Evolutionary conservation across 768 basidiomycete genomes (phyloP), one percentile per base, ranked within the genome.

Genomic region (Mycena polygramma): DNA sequence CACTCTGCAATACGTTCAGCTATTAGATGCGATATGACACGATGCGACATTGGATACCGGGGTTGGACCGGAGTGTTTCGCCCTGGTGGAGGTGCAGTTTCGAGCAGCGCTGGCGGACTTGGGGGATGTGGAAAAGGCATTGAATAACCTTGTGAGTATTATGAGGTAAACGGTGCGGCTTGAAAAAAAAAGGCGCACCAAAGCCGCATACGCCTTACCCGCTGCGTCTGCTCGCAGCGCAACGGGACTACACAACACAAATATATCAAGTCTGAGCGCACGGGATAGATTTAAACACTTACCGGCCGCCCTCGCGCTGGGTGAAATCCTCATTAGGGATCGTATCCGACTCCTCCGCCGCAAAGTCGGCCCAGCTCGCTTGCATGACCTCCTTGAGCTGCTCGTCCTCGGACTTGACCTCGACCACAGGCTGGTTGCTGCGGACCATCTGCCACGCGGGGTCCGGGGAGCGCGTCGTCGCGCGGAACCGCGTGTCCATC

Each of bases 111-210:
- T 87, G 74, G 30, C 91, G 85, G 52, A 94, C 86, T 84, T 94
- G 93, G 2, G 93, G 93, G 7, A 94, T 84, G 68, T 86, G 88
- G 76, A 87, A 93, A 5, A 94, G 74, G 0, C 87, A 89, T 77
- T 92, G 90, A 2, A 91, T 74, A 26, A 85, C 79, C 86, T 87
- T 60, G 2, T 11, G 2, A 3, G 14, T n/a, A 4, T 22, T 19
- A 37, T 22, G 51, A 63, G 45, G 68, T 51, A 20, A 49, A 3
- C 11, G 19, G 19, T 39, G 0, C 15, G 66, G 41, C 43, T 54
- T 45, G n/a, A 22, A 41, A 13, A 64, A 39, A 77, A 72, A 70
- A 81, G 65, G 24, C 60, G 26, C 60, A 93, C 85, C 75, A 93
- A 79, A 1, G 90, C 87, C 26, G 90, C 90, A 70, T 92, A 90